A percentile compares a stretch with the other conserved stretches of the same genome.
phyloP scores from a whole-genome alignment of 2,329 filamentous ascomycete species.

The Scedosporium boydii region DNA sequence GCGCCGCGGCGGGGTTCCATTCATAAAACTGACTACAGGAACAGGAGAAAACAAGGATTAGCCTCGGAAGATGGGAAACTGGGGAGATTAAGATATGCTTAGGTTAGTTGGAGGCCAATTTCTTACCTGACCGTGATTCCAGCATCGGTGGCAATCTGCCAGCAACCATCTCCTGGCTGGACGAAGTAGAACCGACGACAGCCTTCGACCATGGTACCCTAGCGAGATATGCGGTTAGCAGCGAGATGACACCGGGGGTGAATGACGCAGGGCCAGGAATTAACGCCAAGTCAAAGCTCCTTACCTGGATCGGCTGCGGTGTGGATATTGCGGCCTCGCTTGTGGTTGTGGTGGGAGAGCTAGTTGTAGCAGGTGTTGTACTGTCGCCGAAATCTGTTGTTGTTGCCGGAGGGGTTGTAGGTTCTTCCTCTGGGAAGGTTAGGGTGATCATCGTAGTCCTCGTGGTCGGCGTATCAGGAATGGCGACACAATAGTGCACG shows the following conservation, averaged over 20 bases:
- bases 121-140: background rate
- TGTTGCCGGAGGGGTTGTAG: background rate
- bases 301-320: background rate
- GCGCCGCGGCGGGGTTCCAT: conserved; percentile 18
- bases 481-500: background rate
- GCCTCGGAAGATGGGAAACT: background rate
- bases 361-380: background rate
- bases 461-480: background rate
- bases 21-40: conserved; percentile 12
- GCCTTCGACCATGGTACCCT: background rate
- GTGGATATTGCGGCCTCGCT: background rate
- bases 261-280: background rate
- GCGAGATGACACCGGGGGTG: background rate
- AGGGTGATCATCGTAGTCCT: background rate
- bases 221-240: background rate
- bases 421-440: background rate
- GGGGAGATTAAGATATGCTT: background rate
- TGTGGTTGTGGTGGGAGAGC: background rate
- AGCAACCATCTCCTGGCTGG: background rate
- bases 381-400: background rate
- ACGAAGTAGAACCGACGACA: background rate
- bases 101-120: background rate
- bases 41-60: background rate
- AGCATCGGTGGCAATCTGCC: background rate
- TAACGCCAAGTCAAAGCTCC: background rate